Percentiles rank a stretch among this genome's conserved stretches.
Evolutionary conservation across 208 protist genomes (phyloP).

Genomic region (Leishmania turanica): DNA sequence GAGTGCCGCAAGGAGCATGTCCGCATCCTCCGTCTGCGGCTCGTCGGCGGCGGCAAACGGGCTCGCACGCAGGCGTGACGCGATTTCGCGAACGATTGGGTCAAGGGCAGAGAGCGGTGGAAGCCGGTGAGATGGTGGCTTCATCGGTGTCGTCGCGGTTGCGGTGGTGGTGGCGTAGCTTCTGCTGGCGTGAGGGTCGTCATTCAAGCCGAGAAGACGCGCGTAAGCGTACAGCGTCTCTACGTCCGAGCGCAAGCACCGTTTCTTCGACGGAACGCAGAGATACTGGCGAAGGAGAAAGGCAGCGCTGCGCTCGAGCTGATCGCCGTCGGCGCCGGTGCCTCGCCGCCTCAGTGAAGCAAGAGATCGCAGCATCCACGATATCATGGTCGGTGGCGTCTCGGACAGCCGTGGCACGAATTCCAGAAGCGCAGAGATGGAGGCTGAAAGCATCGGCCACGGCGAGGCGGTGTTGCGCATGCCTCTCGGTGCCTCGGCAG

Average conservation of each 20-base stretch:
- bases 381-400: conserved; percentile 14
- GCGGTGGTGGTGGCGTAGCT: not conserved
- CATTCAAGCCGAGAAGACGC: not conserved
- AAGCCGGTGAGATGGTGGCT: not conserved
- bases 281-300: conserved; percentile 16
- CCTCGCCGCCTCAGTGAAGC: not conserved
- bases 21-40: not conserved
- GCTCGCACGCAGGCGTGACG: not conserved
- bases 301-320: not conserved
- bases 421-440: not conserved
- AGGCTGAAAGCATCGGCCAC: not conserved
- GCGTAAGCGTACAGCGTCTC: conserved; percentile 23
- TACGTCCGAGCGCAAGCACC: conserved; percentile 18
- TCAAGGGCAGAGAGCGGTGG: not conserved
- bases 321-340: not conserved
- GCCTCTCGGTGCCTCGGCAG: not conserved
- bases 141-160: not conserved
- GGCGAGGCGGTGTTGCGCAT: not conserved
- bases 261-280: not conserved
- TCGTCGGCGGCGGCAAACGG: not conserved
- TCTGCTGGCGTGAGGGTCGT: not conserved
- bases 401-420: conserved; percentile 12
- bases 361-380: conserved; percentile 28
- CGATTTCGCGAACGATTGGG: not conserved
- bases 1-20: conserved; percentile 11